Evolutionary conservation across 1,284 basidiomycete species (phyloP).

Genomic region (Leucoagaricus sp.): DNA sequence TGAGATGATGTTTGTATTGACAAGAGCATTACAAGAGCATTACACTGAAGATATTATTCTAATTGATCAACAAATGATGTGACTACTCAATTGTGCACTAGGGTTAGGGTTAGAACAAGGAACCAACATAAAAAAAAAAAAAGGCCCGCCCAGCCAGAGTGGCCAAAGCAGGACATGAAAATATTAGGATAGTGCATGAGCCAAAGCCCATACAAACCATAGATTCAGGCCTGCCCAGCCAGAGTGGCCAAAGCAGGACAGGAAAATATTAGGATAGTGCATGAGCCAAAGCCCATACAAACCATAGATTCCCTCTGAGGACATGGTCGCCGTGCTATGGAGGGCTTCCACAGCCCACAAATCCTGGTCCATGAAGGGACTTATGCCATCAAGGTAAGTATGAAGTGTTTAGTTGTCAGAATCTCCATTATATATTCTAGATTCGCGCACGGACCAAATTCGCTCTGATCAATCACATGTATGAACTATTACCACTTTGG

Average conservation of each 20-base stretch:
- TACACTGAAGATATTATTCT: too few species aligned
- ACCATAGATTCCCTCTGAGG: slow-evolving; percentile 52
- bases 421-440: slow-evolving; percentile 27
- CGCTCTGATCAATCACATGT: background rate
- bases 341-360: slow-evolving; percentile 43
- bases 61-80: too few species aligned
- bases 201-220: slow-evolving; percentile 66
- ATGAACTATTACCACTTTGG: too few species aligned
- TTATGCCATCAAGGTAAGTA: slow-evolving; percentile 50
- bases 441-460: slow-evolving; percentile 37
- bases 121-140: slow-evolving; percentile 38
- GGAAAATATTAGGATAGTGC: slow-evolving; percentile 74
- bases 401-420: slow-evolving; percentile 23
- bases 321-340: slow-evolving; percentile 76
- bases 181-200: slow-evolving; percentile 72
- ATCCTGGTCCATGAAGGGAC: slow-evolving; percentile 41
- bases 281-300: slow-evolving; percentile 70
- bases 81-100: slow-evolving; percentile 24
- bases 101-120: slow-evolving; percentile 44
- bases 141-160: slow-evolving; percentile 50
- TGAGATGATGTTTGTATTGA: too few species aligned
- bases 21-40: too few species aligned
- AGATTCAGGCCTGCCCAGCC: slow-evolving; percentile 47
- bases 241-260: slow-evolving; percentile 59
- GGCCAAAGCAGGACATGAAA: slow-evolving; percentile 64